phyloP scores from a whole-genome alignment of 306 rosid genomes.

The Pterocarpus santalinus region DNA sequence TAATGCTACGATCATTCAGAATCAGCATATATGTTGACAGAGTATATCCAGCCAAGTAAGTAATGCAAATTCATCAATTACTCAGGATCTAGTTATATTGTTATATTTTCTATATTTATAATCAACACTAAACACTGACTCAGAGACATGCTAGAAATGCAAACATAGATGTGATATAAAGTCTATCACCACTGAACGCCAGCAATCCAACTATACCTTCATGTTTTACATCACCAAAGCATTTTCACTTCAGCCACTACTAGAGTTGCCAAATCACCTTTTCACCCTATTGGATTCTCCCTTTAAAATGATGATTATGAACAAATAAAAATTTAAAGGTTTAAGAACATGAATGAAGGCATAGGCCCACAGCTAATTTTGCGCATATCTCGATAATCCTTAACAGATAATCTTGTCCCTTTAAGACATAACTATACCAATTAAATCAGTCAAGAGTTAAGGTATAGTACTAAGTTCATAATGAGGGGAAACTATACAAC shows the following conservation, averaged over 20 bases:
- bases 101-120: conserved; percentile 18
- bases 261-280: conserved; percentile 20
- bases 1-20: conserved; percentile 5
- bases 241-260: conserved; percentile 14
- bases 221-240: conserved; percentile 8
- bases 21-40: conserved; percentile 15
- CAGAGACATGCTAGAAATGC: conserved; percentile 13
- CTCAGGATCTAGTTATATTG: background rate
- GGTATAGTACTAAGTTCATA: conserved; percentile 9
- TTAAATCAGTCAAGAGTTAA: conserved; percentile 25
- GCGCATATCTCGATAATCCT: conserved; percentile 24
- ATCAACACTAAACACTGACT: conserved; percentile 2
- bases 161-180: conserved; percentile 37
- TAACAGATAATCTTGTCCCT: conserved; percentile 25
- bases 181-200: background rate
- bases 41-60: conserved; percentile 1
- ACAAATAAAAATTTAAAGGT: conserved; percentile 20
- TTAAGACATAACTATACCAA: conserved; percentile 19
- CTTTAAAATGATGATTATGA: background rate
- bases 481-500: conserved; percentile 49
- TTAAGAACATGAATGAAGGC: conserved; percentile 26
- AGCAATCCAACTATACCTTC: background rate
- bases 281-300: background rate
- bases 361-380: background rate
- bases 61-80: conserved; percentile 19